A percentile compares a stretch with the other conserved stretches of the same genome.
Conservation (phyloP, 2,329 filamentous ascomycete species). For the Apiospora saccharicola region DNA sequence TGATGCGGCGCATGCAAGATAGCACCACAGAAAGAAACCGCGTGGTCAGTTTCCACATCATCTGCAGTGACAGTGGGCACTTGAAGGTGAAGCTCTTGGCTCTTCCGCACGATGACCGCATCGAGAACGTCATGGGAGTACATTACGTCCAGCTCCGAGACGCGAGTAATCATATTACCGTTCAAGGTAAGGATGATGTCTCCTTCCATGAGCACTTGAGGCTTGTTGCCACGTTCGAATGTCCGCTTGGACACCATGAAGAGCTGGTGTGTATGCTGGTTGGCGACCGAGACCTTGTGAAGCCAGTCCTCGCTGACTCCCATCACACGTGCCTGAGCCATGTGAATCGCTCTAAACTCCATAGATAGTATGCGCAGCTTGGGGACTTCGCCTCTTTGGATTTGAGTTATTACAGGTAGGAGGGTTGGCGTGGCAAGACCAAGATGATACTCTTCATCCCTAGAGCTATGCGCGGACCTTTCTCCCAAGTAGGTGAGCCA, state of each 20-base stretch:
- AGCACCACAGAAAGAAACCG: conserved; percentile 94
- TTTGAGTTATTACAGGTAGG: conserved; percentile 85
- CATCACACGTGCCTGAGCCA: conserved; percentile 97
- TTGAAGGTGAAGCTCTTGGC: conserved; percentile 77
- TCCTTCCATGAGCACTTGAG: conserved; percentile 77
- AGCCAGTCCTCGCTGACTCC: conserved; percentile 97
- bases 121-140: conserved; percentile 86
- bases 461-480: conserved; percentile 76
- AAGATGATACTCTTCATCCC: conserved; percentile 96
- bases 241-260: conserved; percentile 97
- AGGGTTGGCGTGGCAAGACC: conserved; percentile 89
- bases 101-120: conserved; percentile 85
- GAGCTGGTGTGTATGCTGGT: conserved; percentile 91
- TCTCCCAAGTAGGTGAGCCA: conserved; percentile 98
- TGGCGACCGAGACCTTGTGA: conserved; percentile 83
- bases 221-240: conserved; percentile 62
- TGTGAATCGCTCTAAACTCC: conserved; percentile 93
- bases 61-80: conserved; percentile 87
- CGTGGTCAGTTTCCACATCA: conserved; percentile 90
- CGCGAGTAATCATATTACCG: conserved; percentile 88
- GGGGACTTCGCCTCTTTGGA: conserved; percentile 80
- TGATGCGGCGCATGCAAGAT: conserved; percentile 93
- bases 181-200: conserved; percentile 94
- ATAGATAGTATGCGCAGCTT: conserved; percentile 90
- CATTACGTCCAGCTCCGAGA: conserved; percentile 95